Evolutionary conservation across 345 rosid species (phyloP).

Genomic region (Camelina hispida): DNA sequence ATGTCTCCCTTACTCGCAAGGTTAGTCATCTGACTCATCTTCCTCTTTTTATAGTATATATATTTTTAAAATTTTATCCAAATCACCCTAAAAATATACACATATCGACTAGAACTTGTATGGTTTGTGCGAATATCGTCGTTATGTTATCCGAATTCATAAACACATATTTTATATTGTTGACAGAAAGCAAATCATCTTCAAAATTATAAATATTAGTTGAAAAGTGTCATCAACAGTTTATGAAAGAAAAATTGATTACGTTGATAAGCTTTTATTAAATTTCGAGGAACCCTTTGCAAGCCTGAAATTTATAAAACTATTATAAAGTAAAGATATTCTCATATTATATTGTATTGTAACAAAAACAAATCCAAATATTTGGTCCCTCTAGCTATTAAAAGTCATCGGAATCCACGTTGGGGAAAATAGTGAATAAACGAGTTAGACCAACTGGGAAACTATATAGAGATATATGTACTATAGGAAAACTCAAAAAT

Average conservation of each 20-base stretch:
- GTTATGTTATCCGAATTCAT: too few species aligned
- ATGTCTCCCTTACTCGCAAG: constrained; percentile 92
- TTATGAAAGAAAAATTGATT: too few species aligned
- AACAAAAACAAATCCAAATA: background rate
- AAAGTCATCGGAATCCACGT: background rate
- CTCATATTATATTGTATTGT: background rate
- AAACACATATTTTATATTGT: too few species aligned
- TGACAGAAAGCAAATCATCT: too few species aligned
- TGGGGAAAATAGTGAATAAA: background rate
- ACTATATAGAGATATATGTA: background rate
- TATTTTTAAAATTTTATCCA: background rate
- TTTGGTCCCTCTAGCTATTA: background rate
- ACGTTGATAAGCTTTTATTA: too few species aligned
- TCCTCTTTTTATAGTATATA: background rate
- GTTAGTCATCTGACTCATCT: constrained; percentile 46
- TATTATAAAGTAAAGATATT: background rate
- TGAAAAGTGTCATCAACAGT: too few species aligned
- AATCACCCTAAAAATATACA: background rate
- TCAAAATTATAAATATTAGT: too few species aligned
- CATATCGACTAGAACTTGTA: too few species aligned
- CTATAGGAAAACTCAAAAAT: constrained; percentile 5
- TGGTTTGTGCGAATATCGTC: too few species aligned
- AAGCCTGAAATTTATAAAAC: background rate
- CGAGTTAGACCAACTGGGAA: background rate
- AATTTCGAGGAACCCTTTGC: background rate